Conservation (phyloP, 2,329 filamentous ascomycete genomes). For the Berkeleyomyces basicola region DNA sequence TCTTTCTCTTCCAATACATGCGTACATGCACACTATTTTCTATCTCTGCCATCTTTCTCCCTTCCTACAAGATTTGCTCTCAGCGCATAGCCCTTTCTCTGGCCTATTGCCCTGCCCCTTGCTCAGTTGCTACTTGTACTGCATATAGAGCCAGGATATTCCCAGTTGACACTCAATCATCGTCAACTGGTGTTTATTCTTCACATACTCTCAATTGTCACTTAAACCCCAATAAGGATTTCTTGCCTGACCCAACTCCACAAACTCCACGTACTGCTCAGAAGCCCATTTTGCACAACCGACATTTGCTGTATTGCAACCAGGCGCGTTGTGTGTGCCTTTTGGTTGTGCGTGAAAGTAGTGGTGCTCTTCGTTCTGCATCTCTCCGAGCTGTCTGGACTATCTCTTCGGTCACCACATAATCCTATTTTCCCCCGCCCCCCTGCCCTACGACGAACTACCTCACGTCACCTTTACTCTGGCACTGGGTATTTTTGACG, state of each 20-base stretch:
- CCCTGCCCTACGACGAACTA: not conserved
- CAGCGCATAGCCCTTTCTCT: conserved; percentile 10
- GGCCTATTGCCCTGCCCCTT: conserved; percentile 12
- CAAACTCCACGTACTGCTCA: conserved; percentile 2
- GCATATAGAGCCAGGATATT: conserved; percentile 11
- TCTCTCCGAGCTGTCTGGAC: not conserved
- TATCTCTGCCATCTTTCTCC: conserved; percentile 3
- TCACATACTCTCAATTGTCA: conserved; percentile 8
- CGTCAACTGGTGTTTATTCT: conserved; percentile 6
- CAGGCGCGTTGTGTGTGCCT: not conserved
- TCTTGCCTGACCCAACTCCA: conserved; percentile 4
- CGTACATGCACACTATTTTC: not conserved
- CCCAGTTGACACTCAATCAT: conserved; percentile 9
- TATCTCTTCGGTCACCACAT: not conserved
- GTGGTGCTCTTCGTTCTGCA: not conserved
- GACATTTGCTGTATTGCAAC: conserved; percentile 4
- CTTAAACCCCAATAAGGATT: conserved; percentile 9
- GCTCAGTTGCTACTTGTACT: conserved; percentile 8
- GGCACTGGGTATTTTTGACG: not conserved
- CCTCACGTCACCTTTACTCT: conserved; percentile 1
- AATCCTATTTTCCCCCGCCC: not conserved
- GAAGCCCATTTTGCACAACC: not conserved
- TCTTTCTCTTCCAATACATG: not conserved
- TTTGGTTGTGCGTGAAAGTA: not conserved
- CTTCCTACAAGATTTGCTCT: conserved; percentile 4